Evolutionary conservation across 2,329 filamentous ascomycete species (phyloP).

Genomic region (Hirsutella minnesotensis): DNA sequence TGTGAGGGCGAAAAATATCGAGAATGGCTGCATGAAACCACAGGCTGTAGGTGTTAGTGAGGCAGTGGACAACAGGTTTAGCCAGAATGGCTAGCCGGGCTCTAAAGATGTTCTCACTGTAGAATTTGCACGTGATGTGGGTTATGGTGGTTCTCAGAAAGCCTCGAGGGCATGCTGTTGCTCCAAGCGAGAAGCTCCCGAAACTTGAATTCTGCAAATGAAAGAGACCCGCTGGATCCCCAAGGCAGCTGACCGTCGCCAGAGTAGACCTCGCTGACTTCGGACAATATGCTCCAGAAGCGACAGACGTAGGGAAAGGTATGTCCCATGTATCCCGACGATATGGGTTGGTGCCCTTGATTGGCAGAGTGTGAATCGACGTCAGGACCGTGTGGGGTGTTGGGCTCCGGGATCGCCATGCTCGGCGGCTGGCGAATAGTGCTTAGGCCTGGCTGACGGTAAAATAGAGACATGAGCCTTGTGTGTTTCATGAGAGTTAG

Average conservation of each 20-base stretch:
- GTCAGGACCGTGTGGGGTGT: background rate
- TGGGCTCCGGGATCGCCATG: slow-evolving; percentile 3
- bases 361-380: background rate
- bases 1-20: slow-evolving; percentile 14
- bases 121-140: slow-evolving; percentile 16
- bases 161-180: slow-evolving; percentile 11
- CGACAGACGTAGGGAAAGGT: slow-evolving; percentile 18
- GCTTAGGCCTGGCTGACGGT: slow-evolving; percentile 17
- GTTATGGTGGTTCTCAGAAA: slow-evolving; percentile 8
- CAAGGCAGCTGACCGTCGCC: background rate
- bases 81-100: background rate
- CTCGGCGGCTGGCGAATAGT: slow-evolving; percentile 9
- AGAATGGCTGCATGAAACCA: slow-evolving; percentile 11
- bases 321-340: slow-evolving; percentile 9
- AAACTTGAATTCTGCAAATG: slow-evolving; percentile 18
- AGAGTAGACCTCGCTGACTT: slow-evolving; percentile 14
- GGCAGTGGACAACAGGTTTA: background rate
- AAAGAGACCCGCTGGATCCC: slow-evolving; percentile 3
- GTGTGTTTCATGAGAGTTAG: background rate
- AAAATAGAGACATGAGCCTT: slow-evolving; percentile 19
- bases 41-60: slow-evolving; percentile 3
- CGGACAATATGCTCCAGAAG: slow-evolving; percentile 20
- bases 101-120: slow-evolving; percentile 3
- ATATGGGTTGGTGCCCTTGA: background rate
- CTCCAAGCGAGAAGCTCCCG: slow-evolving; percentile 21